A percentile compares a stretch with the other conserved stretches of the same genome.
Conservation (phyloP, 352 stramenopile species). For the Globisporangium viniferum region DNA sequence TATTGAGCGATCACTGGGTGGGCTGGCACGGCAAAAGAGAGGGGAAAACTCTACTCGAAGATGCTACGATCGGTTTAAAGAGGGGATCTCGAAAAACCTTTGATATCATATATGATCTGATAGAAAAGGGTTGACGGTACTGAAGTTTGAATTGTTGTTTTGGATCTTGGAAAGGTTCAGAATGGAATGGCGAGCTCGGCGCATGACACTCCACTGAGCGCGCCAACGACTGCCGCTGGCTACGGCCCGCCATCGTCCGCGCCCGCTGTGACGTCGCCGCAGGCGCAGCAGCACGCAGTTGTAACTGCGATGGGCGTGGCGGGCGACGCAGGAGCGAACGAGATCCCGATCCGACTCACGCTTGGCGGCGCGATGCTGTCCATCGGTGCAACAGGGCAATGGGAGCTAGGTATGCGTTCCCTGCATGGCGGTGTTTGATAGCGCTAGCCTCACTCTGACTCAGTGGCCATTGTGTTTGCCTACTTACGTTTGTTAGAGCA, state of each 20-base stretch:
- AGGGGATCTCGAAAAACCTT: not conserved
- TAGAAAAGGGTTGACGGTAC: not conserved
- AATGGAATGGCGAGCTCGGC: not conserved
- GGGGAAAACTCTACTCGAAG: constrained; percentile 4
- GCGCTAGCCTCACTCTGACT: not conserved
- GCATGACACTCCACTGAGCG: not conserved
- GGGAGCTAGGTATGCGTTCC: constrained; percentile 56
- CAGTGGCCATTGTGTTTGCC: not conserved
- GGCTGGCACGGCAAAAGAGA: not conserved
- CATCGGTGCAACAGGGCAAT: constrained; percentile 42
- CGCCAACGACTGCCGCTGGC: not conserved
- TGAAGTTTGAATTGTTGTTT: not conserved
- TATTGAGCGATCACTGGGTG: constrained; percentile 3
- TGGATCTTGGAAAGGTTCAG: constrained; percentile 5
- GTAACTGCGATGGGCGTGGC: not conserved
- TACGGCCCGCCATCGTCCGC: not conserved
- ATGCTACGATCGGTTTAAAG: not conserved
- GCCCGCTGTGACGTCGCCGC: not conserved
- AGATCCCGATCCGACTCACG: constrained; percentile 65
- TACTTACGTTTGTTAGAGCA: constrained; percentile 36
- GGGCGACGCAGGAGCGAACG: constrained; percentile 14
- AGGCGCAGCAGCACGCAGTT: not conserved
- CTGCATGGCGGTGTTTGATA: not conserved
- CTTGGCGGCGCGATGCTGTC: constrained; percentile 51
- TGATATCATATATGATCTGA: not conserved